Base-by-base conservation (phyloP, 306 rosid genomes). In the Vicia villosa region DNA sequence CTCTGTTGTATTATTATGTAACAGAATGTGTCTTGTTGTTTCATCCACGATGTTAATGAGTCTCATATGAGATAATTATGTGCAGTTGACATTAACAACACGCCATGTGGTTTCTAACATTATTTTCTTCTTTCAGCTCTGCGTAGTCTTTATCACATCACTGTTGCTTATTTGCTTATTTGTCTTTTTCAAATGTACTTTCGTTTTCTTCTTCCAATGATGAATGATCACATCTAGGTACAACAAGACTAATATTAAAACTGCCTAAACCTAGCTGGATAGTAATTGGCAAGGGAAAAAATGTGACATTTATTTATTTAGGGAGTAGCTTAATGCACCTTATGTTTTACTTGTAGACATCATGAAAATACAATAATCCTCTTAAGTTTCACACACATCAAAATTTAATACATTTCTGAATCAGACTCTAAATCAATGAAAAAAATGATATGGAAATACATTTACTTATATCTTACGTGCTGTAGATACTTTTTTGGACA, bases 81-180 rank as follows among this genome's bases (percentile, higher is more conserved):
- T 14, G 42, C 10, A 24, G 45, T 21, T 26, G 40, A 37, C 32
- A 32, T 16, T 17, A 17, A 60, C 49, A 79, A 74, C 83, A 80
- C 11, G 22, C 55, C 83, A 79, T 63, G 80, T 74, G 80, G 30
- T 55, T 16, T 28, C 60, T 60, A 52, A 43, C 72, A 7, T 30
- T 17, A 54, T 47, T 68, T 74, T 9, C 43, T 16, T 66, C 52
- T 36, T 50, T 62, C 62, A 30, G 11, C 58, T 34, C 58, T 51
- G 36, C 5, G 4, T 20, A 30, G 12, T 59, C 69, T 16, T 22
- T 3, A 66, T 72, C 65, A 47, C 68, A n/a, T 63, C 40, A 46
- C 57, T 14, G n/a, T 38, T 73, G 8, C 37, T 41, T 28, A 16
- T 20, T 47, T 49, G 24, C 10, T 17, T 49, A 34, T 43, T 43